phyloP scores from a whole-genome alignment of 495 filamentous ascomycete genomes.

The Trichoderma erinaceum region DNA sequence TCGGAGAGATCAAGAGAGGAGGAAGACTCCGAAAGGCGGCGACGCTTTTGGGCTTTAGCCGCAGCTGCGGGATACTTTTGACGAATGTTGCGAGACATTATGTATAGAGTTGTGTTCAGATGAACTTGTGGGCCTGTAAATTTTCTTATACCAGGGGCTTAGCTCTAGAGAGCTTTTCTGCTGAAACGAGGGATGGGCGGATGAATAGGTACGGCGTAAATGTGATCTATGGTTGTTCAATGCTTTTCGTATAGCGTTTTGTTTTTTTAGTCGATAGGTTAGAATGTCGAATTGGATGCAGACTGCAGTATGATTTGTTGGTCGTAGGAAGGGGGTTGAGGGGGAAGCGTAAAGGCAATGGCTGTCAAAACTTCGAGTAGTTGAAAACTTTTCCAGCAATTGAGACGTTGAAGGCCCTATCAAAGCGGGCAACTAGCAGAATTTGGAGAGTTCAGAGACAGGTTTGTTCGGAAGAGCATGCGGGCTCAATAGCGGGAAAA shows the following conservation, averaged over 20 bases:
- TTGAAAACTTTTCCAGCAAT: constrained; percentile 14
- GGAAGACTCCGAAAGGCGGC: constrained; percentile 35
- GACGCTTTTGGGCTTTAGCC: constrained; percentile 33
- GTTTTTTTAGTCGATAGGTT: neutral
- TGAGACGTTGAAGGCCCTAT: constrained; percentile 14
- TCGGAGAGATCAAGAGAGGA: constrained; percentile 50
- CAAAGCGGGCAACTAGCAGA: constrained; percentile 7
- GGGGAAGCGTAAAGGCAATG: constrained; percentile 16
- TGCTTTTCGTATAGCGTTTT: neutral
- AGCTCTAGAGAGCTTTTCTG: neutral
- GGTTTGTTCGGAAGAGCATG: constrained; percentile 23
- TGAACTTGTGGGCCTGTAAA: constrained; percentile 1
- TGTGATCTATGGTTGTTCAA: neutral
- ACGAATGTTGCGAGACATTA: constrained; percentile 49
- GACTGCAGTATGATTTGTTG: neutral
- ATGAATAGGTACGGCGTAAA: neutral
- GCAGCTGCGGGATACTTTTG: constrained; percentile 41
- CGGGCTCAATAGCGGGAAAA: constrained; percentile 20
- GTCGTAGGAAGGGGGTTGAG: constrained; percentile 2
- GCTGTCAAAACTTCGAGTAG: constrained; percentile 25
- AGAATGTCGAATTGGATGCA: neutral
- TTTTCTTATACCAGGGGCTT: neutral
- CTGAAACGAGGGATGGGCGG: neutral
- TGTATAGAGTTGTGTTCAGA: constrained; percentile 14
- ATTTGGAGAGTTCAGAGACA: constrained; percentile 23